Percentiles rank a stretch among this genome's conserved stretches.
These are phyloP conservation scores for Mortierella sp. DNA, from an alignment of 371 early-diverging fungal species.

Conservation along the genomic window DNA sequence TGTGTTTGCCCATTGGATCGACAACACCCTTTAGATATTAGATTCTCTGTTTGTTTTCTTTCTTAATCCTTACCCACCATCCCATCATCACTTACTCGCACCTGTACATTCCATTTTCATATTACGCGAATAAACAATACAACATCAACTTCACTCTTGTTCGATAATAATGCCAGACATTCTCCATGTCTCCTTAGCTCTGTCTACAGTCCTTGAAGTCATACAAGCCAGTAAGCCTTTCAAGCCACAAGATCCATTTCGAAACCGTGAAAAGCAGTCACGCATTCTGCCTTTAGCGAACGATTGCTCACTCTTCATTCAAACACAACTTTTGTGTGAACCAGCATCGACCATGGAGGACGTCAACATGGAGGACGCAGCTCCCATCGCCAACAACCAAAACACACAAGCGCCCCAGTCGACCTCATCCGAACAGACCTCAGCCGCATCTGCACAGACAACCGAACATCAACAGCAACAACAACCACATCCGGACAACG, in stretches of 20 bases:
- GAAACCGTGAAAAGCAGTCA: neutral
- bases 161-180: no score
- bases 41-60: conserved; percentile 6
- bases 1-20: neutral
- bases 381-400: neutral
- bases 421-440: neutral
- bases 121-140: conserved; percentile 6
- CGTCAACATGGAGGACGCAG: conserved; percentile 43
- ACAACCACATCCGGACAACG: neutral
- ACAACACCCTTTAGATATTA: neutral
- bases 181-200: no score
- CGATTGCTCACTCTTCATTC: neutral
- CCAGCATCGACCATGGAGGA: conserved; percentile 37
- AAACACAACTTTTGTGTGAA: neutral
- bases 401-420: neutral
- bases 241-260: neutral
- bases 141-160: neutral
- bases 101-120: conserved; percentile 13
- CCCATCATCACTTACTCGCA: neutral
- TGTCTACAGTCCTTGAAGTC: no score
- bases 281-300: neutral
- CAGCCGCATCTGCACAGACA: neutral
- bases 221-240: no score
- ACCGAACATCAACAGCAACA: neutral
- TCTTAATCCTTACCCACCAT: neutral